Evolutionary conservation across 2,329 filamentous ascomycete genomes (phyloP), one percentile per base, ranked within the genome.

Genomic region (Conoideocrella luteorostrata): DNA sequence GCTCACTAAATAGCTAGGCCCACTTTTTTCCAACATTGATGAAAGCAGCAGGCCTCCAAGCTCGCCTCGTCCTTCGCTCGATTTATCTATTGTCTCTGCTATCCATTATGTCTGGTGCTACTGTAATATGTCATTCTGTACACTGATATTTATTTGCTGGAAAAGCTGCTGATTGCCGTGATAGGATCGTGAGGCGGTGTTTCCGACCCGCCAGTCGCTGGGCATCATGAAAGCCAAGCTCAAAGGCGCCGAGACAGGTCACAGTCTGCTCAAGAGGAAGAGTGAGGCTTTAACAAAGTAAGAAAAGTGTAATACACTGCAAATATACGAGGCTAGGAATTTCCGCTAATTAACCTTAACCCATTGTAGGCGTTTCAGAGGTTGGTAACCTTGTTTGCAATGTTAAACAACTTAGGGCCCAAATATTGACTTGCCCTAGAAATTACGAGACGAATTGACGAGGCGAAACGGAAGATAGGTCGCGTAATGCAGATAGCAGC

Each of bases 401-500:
- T n/a, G n/a, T n/a, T n/a, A n/a, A n/a, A n/a, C n/a, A n/a, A n/a
- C n/a, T n/a, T n/a, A n/a, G n/a, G n/a, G n/a, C n/a, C n/a, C n/a
- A n/a, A n/a, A n/a, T n/a, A n/a, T n/a, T n/a, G n/a, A n/a, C n/a
- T n/a, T n/a, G n/a, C n/a, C 11, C 28, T 63, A 88, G 93, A 98
- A 59, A 98, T 98, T 59, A 96, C 93, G 39, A 82, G 83, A 64
- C 86, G 93, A 60, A 98, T 98, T 67, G 91, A 98, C 71, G 93
- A 98, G 67, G 93, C 93, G 33, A 98, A 98, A 70, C 86, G 90
- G 57, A 98, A 98, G 74, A 98, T 98, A 91, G 93, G 93, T 46
- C 81, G 91, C 26, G 93, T 98, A 29, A 98, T 98, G 93, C 91
- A 97, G 67, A 95, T 98, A 60, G 93, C 93, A 32, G 90, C 93